Base-by-base conservation (phyloP, 1,284 basidiomycete species). In the Sanguinoderma infundibulare region DNA sequence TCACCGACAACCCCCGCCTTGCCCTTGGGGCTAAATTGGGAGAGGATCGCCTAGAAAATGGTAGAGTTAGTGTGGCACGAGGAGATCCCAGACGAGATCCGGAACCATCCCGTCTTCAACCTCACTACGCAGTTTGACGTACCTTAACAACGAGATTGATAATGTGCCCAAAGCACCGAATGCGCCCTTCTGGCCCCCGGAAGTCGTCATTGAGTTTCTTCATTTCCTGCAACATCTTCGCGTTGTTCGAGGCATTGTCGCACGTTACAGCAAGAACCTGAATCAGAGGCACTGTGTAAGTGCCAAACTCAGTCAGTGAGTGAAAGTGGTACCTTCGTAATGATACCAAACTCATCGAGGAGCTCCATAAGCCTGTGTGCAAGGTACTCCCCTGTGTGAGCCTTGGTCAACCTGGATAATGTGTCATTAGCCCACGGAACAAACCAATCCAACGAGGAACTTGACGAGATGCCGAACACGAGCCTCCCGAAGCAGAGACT, bases 131-230 rank as follows among this genome's bases (percentile, higher is more conserved):
- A n/a, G n/a, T n/a, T n/a, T n/a, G n/a, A n/a, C 32, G 9, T 61
- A 68, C 62, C 59, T 66, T 64, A n/a, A 62, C 57, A 26, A 67
- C 58, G 47, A 73, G 69, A 28, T 65, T 65, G 8, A 55, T 39
- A 17, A 55, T 30, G 26, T 55, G 53, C 4, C 52, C 61, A 50
- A 75, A 74, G 61, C 74, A 75, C 4, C 67, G 53, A 1, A 65
- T 64, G 8, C 60, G 66, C 30, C 59, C 67, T 5, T 55, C 35
- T 0, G 30, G 44, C 3, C 67, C 65, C 22, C 39, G 53, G 44
- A 68, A 67, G 8, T 36, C n/a, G 7, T 17, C 8, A 28, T 42
- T 14, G 6, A 44, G n/a, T 2, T n/a, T 22, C 8, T 30, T n/a
- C 15, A 62, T 20, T 6, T 59, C 52, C 5, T 38, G 30, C 47